phyloP scores from a whole-genome alignment of 2,329 filamentous ascomycete species.

The Teratosphaeria zuluensis region DNA sequence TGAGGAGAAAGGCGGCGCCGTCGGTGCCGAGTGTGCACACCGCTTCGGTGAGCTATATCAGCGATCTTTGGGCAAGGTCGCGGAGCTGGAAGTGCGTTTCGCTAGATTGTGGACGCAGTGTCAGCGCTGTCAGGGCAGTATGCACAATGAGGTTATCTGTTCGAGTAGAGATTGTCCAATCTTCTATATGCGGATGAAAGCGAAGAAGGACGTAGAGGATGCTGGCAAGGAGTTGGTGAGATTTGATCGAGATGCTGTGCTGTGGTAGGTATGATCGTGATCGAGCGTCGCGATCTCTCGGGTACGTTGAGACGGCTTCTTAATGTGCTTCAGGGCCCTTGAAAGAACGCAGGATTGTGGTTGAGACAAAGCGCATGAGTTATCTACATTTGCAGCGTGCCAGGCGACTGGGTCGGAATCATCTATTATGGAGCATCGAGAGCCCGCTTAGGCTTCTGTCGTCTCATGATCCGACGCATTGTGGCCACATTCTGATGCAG shows the following conservation, averaged over 20 bases:
- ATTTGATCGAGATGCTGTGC: constrained; percentile 77
- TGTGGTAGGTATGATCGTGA: constrained; percentile 41
- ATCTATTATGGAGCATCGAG: neutral
- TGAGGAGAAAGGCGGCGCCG: constrained; percentile 71
- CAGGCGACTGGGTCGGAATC: neutral
- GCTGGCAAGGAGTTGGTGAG: constrained; percentile 78
- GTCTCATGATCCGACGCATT: neutral
- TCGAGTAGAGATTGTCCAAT: constrained; percentile 94
- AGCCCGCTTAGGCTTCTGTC: neutral
- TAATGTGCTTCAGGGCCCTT: neutral
- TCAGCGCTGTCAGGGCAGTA: constrained; percentile 91
- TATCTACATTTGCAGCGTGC: neutral
- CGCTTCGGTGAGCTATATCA: constrained; percentile 89
- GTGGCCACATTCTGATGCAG: neutral
- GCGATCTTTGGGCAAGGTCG: constrained; percentile 77
- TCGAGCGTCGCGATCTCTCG: neutral
- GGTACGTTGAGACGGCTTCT: neutral
- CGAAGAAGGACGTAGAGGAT: constrained; percentile 97
- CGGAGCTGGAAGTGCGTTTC: constrained; percentile 87
- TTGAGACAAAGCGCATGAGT: neutral
- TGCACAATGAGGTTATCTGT: constrained; percentile 98
- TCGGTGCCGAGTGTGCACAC: constrained; percentile 76
- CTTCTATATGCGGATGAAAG: constrained; percentile 99
- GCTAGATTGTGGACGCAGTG: constrained; percentile 95
- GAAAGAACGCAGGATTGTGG: neutral